A percentile compares a stretch with the other conserved stretches of the same genome.
Conservation (phyloP, 129 eudicot species). For the Scalesia atractyloides region DNA sequence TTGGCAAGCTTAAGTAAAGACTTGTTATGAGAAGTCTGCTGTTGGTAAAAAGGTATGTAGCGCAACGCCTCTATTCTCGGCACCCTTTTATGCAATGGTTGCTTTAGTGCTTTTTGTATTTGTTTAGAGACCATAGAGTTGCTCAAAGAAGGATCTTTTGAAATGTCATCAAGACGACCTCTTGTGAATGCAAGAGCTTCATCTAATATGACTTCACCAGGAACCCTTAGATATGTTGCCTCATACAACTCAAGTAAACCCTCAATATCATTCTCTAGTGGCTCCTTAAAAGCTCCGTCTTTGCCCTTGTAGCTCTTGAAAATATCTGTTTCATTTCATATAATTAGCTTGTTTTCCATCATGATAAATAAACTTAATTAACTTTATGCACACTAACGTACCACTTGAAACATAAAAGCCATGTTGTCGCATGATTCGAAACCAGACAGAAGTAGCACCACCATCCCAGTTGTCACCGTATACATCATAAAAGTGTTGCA, state of each 20-base stretch:
- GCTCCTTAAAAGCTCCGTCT: constrained; percentile 21
- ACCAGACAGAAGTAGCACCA: background rate
- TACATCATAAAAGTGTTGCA: background rate
- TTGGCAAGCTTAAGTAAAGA: constrained; percentile 34
- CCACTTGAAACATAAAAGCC: constrained; percentile 11
- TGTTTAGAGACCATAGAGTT: background rate
- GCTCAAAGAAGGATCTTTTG: background rate
- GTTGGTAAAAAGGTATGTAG: constrained; percentile 36
- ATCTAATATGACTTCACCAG: constrained; percentile 42
- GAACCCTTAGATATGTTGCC: background rate
- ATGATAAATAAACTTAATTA: background rate
- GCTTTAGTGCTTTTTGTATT: constrained; percentile 30
- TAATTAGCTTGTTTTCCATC: background rate
- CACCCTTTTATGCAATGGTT: constrained; percentile 26
- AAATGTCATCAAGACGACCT: background rate
- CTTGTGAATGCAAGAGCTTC: constrained; percentile 28
- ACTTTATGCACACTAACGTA: background rate
- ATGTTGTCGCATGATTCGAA: constrained; percentile 10
- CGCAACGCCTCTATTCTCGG: constrained; percentile 30
- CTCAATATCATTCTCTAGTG: constrained; percentile 6
- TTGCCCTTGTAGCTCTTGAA: constrained; percentile 24
- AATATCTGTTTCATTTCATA: constrained; percentile 2
- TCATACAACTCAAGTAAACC: constrained; percentile 35
- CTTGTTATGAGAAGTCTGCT: background rate
- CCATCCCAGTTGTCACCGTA: background rate